Conservation (phyloP, 1,139 yeast species). For the Yamadazyma triangularis region DNA sequence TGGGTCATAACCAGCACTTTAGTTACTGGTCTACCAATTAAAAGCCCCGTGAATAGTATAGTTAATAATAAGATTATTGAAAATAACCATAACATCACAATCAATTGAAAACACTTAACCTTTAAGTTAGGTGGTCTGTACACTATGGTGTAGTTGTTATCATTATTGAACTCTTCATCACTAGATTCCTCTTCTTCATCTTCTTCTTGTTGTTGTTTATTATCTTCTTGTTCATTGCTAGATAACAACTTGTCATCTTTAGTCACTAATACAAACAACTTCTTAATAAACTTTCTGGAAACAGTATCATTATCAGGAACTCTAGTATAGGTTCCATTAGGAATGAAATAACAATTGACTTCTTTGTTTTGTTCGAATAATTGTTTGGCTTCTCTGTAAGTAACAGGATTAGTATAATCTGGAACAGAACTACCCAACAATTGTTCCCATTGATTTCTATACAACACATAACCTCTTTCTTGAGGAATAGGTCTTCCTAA, state of each 20-base stretch:
- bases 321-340: constrained; percentile 76
- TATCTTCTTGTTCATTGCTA: constrained; percentile 13
- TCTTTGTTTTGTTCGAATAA: constrained; percentile 39
- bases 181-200: constrained; percentile 29
- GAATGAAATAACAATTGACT: constrained; percentile 53
- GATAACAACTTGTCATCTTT: constrained; percentile 64
- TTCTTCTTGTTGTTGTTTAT: no score
- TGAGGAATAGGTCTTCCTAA: constrained; percentile 62
- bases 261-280: constrained; percentile 77
- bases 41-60: constrained; percentile 27
- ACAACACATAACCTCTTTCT: constrained; percentile 70
- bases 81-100: constrained; percentile 66
- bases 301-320: constrained; percentile 84
- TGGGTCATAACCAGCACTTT: no score
- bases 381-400: constrained; percentile 40
- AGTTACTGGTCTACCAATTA: constrained; percentile 38
- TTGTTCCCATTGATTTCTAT: constrained; percentile 47
- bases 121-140: constrained; percentile 83
- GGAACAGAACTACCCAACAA: constrained; percentile 37
- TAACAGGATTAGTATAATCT: constrained; percentile 57
- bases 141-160: constrained; percentile 67
- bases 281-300: constrained; percentile 57
- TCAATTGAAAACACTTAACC: constrained; percentile 50
- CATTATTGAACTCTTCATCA: constrained; percentile 46
- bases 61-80: constrained; percentile 49